These are phyloP conservation scores for Phytophthora pisi DNA, from an alignment of 352 stramenopile species.

Conservation along the genomic window DNA sequence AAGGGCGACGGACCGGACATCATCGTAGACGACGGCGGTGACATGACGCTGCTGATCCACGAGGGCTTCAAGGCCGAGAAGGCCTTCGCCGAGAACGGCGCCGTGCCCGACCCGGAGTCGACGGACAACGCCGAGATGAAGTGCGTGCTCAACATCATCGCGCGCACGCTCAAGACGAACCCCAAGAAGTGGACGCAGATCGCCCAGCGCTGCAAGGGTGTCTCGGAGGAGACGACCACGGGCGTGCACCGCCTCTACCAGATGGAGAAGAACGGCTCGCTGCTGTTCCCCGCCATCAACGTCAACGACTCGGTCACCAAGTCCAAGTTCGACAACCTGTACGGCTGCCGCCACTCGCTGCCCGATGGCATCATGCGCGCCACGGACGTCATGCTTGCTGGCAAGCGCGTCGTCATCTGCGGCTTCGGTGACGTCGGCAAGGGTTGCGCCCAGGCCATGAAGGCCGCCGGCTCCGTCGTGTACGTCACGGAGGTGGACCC, in stretches of 20 bases:
- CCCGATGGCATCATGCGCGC: slow-evolving; percentile 98
- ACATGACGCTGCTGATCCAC: slow-evolving; percentile 99
- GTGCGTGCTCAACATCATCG: slow-evolving; percentile 98
- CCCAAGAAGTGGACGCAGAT: slow-evolving; percentile 98
- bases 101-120: slow-evolving; percentile 93
- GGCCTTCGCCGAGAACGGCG: slow-evolving; percentile 93
- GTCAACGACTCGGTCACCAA: slow-evolving; percentile 99
- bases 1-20: slow-evolving; percentile 97
- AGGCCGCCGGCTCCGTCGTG: slow-evolving; percentile 95
- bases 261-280: slow-evolving; percentile 96
- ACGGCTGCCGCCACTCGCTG: slow-evolving; percentile 99
- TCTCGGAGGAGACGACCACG: slow-evolving; percentile 99
- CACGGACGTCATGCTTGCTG: slow-evolving; percentile 99
- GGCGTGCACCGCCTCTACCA: slow-evolving; percentile 98
- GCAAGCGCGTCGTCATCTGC: slow-evolving; percentile 98
- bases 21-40: slow-evolving; percentile 98
- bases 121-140: slow-evolving; percentile 99
- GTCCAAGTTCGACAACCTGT: slow-evolving; percentile 99
- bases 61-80: slow-evolving; percentile 98
- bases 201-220: slow-evolving; percentile 93
- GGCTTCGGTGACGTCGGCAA: slow-evolving; percentile 99
- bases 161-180: slow-evolving; percentile 93
- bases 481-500: slow-evolving; percentile 99
- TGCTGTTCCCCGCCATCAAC: slow-evolving; percentile 99
- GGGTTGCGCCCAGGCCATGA: slow-evolving; percentile 97